These are phyloP conservation scores for Oryza brachyantha DNA, from an alignment of 176 grass and related monocot genomes.

Conservation along the genomic window DNA sequence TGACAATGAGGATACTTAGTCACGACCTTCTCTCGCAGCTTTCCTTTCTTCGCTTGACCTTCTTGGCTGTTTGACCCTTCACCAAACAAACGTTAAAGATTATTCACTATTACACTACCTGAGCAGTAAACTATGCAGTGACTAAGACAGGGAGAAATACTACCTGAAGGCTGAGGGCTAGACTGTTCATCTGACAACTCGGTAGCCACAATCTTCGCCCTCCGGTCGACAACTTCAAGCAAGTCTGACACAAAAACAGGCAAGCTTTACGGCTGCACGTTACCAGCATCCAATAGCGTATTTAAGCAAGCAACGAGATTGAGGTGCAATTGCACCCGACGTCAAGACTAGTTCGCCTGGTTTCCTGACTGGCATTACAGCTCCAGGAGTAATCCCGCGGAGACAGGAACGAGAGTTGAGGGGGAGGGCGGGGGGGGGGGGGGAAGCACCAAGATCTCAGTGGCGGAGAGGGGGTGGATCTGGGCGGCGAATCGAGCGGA, in stretches of 20 bases:
- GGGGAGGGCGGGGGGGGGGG: too few relatives aligned
- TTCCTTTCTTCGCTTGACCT: slow-evolving; percentile 61
- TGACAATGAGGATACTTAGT: slow-evolving; percentile 16
- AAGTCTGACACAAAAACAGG: slow-evolving; percentile 59
- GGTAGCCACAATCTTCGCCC: slow-evolving; percentile 84
- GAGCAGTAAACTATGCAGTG: slow-evolving; percentile 26
- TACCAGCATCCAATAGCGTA: slow-evolving; percentile 15
- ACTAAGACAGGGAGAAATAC: slow-evolving; percentile 5
- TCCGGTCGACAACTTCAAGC: slow-evolving; percentile 92
- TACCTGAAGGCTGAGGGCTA: slow-evolving; percentile 70
- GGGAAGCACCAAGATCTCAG: slow-evolving; percentile 11
- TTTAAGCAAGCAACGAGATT: slow-evolving; percentile 24
- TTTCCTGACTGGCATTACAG: not conserved
- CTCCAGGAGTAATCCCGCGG: not conserved
- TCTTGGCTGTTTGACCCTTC: slow-evolving; percentile 58
- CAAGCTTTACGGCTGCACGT: not conserved
- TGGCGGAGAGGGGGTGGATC: slow-evolving; percentile 22
- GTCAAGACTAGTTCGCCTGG: not conserved
- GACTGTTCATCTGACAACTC: slow-evolving; percentile 83
- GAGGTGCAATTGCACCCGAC: slow-evolving; percentile 6
- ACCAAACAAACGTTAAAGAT: slow-evolving; percentile 37
- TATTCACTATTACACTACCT: not conserved
- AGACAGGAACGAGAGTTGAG: not conserved
- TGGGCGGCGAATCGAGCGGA: slow-evolving; percentile 23
- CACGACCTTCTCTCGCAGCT: slow-evolving; percentile 70